Evolutionary conservation across 2,329 filamentous ascomycete species (phyloP), one percentile per base, ranked within the genome.

Genomic region (Helminthosporium solani): DNA sequence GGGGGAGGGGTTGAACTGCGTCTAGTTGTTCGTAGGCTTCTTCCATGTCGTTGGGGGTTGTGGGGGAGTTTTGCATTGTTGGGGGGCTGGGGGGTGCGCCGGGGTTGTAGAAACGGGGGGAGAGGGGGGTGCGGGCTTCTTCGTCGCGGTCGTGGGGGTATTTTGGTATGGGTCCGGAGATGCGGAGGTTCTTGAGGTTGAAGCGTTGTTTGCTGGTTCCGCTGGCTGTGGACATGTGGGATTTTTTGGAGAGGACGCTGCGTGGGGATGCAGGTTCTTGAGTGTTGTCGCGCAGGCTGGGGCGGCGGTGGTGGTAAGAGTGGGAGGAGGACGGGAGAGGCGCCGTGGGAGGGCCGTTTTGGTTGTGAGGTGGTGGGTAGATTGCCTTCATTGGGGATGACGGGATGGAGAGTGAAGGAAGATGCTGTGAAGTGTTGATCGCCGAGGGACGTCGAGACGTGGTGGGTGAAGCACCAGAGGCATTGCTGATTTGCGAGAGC

Each of bases 11-110:
- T n/a, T 63, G 63, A 1, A 66, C 65, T 45, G 53, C 57, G 56
- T 66, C 68, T 19, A 67, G 61, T 38, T 53, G 49, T 52, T 72
- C 67, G 47, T 65, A 66, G 30, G 57, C 61, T 38, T 64, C 63
- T 33, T 61, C 54, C 7, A 50, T 33, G 19, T 53, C 51, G 52
- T 59, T 61, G 1, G 63, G 61, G 0, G 61, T 64, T 9, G 54
- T 57, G 0, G 66, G 63, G 0, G 64, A 64, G 45, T 63, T 72
- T 33, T 64, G 63, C 42, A 64, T 65, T 40, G 61, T 66, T 4
- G 79, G 78, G 3, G 77, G 75, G 6, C 73, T 73, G n/a, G 81
- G 80, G 2, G 80, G 78, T 7, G 77, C 74, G 2, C 78, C 76
- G 0, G 78, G 78, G 37, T 76, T 75, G 65, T 82, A 82, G 52